These are phyloP conservation scores for Micromonas commoda DNA, from an alignment of 139 green algal genomes.

Conservation along the genomic window DNA sequence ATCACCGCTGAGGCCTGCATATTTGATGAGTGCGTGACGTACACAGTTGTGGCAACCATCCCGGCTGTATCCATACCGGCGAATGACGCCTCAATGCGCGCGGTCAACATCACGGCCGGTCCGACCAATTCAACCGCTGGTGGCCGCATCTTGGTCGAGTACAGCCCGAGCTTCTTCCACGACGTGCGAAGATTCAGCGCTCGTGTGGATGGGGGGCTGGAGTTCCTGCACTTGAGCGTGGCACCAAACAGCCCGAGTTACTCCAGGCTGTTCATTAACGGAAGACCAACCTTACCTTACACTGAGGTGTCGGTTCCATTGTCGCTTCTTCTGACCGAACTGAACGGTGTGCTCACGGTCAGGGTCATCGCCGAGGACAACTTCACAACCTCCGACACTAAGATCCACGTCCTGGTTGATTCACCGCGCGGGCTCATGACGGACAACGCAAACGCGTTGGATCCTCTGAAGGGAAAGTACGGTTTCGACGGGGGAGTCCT, in stretches of 20 bases:
- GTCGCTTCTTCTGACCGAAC: not conserved
- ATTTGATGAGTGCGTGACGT: not conserved
- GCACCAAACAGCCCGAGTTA: not conserved
- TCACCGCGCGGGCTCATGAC: not conserved
- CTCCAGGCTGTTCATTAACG: not conserved
- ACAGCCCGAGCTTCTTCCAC: not conserved
- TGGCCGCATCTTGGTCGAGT: not conserved
- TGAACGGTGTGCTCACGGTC: not conserved
- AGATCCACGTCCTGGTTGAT: not conserved
- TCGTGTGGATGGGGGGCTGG: not conserved
- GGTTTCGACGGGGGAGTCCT: not conserved
- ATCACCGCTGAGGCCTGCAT: not conserved
- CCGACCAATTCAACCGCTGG: not conserved
- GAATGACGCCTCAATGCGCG: not conserved
- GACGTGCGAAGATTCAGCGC: not conserved
- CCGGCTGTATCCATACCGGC: no score
- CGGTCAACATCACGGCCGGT: not conserved
- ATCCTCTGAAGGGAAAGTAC: not conserved
- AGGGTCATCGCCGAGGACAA: not conserved
- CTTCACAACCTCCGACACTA: not conserved
- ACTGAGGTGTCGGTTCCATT: not conserved
- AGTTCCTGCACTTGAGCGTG: not conserved
- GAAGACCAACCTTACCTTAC: not conserved
- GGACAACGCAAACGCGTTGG: not conserved
- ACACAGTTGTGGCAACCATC: not conserved